phyloP scores from a whole-genome alignment of 345 rosid genomes.

The Citrus glauca region DNA sequence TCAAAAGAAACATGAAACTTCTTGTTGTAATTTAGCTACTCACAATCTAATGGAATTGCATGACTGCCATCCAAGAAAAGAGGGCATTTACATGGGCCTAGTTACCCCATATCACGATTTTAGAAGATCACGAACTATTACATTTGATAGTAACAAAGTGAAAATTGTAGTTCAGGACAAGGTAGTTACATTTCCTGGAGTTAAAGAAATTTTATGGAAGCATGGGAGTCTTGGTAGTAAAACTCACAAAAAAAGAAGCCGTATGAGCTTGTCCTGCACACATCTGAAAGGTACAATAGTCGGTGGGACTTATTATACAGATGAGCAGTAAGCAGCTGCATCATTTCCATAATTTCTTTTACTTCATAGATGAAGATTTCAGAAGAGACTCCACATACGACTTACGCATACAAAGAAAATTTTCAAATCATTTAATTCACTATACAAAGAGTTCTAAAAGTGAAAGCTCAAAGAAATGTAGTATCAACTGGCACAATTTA shows the following conservation, averaged over 20 bases:
- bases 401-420: background rate
- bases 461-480: background rate
- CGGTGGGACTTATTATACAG: background rate
- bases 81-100: background rate
- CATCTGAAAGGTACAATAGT: background rate
- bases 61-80: background rate
- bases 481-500: background rate
- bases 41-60: background rate
- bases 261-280: background rate
- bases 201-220: background rate
- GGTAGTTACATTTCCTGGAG: background rate
- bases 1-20: background rate
- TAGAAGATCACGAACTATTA: background rate
- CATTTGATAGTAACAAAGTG: background rate
- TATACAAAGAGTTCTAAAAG: background rate
- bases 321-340: background rate
- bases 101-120: background rate
- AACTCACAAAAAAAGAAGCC: background rate
- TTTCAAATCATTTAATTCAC: background rate
- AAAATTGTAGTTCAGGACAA: background rate
- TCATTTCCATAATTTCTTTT: background rate
- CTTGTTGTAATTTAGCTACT: background rate
- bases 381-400: background rate
- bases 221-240: background rate
- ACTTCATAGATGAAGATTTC: background rate